Conservation (phyloP, 306 rosid genomes). For the Cicer bijugum region DNA sequence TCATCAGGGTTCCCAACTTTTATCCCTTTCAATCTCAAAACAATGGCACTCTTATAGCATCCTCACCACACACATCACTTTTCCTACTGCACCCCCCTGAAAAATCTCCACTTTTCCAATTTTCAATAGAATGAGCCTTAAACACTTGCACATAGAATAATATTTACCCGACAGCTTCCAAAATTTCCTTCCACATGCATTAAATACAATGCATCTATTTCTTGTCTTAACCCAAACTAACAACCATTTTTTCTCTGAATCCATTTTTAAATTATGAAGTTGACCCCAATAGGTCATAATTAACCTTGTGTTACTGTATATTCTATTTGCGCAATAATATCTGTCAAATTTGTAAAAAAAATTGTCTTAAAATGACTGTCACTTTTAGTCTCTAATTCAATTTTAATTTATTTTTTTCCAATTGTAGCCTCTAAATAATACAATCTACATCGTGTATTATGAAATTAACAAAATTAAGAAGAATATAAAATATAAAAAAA, state of each 20-base stretch:
- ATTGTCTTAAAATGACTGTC: too few species aligned
- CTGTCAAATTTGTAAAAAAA: too few species aligned
- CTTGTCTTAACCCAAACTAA: slow-evolving; percentile 73
- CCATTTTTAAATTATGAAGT: slow-evolving; percentile 60
- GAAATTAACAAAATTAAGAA: too few species aligned
- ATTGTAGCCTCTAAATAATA: too few species aligned
- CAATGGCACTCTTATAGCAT: slow-evolving; percentile 48
- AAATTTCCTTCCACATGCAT: slow-evolving; percentile 82
- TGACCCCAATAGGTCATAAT: slow-evolving; percentile 69
- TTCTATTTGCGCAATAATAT: too few species aligned
- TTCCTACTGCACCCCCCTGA: slow-evolving; percentile 72
- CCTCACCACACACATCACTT: slow-evolving; percentile 57
- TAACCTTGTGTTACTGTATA: slow-evolving; percentile 53
- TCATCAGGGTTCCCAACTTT: slow-evolving; percentile 78
- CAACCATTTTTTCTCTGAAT: slow-evolving; percentile 59
- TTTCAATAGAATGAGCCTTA: slow-evolving; percentile 58
- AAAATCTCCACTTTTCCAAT: slow-evolving; percentile 65
- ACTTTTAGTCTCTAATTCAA: too few species aligned
- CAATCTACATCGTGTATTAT: too few species aligned
- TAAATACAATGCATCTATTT: slow-evolving; percentile 75
- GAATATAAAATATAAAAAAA: too few species aligned
- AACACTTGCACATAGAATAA: slow-evolving; percentile 64
- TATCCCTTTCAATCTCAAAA: slow-evolving; percentile 73
- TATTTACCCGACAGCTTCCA: slow-evolving; percentile 67
- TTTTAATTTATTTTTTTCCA: too few species aligned